These are phyloP conservation scores for Sapria himalayana DNA, from an alignment of 345 rosid genomes.

Conservation along the genomic window DNA sequence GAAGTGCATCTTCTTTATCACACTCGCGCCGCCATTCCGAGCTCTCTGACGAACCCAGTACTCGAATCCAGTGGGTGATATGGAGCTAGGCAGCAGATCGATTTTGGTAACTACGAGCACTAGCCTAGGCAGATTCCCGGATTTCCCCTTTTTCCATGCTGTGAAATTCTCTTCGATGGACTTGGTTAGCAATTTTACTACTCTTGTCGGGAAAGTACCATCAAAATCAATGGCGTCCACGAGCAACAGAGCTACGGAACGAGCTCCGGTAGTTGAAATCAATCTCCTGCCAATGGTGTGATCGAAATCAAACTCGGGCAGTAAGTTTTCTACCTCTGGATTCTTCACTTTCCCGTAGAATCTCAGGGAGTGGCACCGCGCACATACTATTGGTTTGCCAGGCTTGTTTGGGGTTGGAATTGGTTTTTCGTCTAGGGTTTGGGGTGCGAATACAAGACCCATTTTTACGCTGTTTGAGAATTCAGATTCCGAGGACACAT, in stretches of 20 bases:
- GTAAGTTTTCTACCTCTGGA: slow-evolving; percentile 52
- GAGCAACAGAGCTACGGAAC: slow-evolving; percentile 66
- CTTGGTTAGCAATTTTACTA: slow-evolving; percentile 50
- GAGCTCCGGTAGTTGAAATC: slow-evolving; percentile 37
- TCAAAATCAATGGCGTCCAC: slow-evolving; percentile 84
- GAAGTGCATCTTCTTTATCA: slow-evolving; percentile 52
- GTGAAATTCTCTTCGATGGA: slow-evolving; percentile 43
- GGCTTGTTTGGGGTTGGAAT: slow-evolving; percentile 2
- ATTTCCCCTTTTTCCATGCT: slow-evolving; percentile 68
- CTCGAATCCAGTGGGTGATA: slow-evolving; percentile 54
- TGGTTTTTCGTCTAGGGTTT: slow-evolving; percentile 8
- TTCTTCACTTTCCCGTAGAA: slow-evolving; percentile 82
- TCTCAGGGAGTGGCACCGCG: slow-evolving; percentile 75
- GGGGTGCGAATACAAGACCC: slow-evolving; percentile 28
- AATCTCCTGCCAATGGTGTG: slow-evolving; percentile 63
- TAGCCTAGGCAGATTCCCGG: slow-evolving; percentile 66
- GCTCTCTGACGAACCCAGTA: slow-evolving; percentile 85
- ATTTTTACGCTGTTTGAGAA: slow-evolving; percentile 34
- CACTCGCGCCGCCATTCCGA: slow-evolving; percentile 48
- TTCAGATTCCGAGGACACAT: slow-evolving; percentile 35
- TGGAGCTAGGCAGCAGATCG: slow-evolving; percentile 54
- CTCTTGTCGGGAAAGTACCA: slow-evolving; percentile 68
- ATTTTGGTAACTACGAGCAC: slow-evolving; percentile 73
- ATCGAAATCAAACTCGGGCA: slow-evolving; percentile 86
- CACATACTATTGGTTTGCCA: slow-evolving; percentile 51